A percentile compares a stretch with the other conserved stretches of the same genome.
These are phyloP conservation scores for Cryptosporidium sp. DNA, from an alignment of 169 alveolate genomes.

Conservation along the genomic window DNA sequence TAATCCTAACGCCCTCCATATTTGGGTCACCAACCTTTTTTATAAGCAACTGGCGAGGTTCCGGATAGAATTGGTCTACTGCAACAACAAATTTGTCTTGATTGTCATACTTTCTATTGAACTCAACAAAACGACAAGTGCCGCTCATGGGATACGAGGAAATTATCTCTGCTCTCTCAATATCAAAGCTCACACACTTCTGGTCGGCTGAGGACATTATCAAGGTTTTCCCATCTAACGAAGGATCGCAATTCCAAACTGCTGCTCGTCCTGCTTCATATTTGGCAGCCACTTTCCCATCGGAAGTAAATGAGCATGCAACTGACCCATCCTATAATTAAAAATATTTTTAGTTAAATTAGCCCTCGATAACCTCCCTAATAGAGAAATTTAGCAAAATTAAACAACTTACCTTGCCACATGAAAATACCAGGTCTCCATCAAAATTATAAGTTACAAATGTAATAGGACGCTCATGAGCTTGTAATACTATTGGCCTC, in stretches of 20 bases:
- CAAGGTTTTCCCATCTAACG: conserved; percentile 84
- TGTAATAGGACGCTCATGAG: conserved; percentile 91
- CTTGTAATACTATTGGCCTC: conserved; percentile 88
- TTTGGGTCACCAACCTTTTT: conserved; percentile 48
- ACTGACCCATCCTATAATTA: conserved; percentile 82
- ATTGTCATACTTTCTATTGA: conserved; percentile 85
- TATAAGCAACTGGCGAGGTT: conserved; percentile 73
- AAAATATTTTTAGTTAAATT: neutral
- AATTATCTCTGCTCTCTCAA: conserved; percentile 82
- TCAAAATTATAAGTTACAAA: conserved; percentile 89
- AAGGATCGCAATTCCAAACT: conserved; percentile 88
- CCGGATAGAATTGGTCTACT: conserved; percentile 85
- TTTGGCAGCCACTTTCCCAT: conserved; percentile 81
- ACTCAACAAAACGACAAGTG: conserved; percentile 86
- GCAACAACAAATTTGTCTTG: conserved; percentile 87
- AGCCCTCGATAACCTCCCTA: neutral
- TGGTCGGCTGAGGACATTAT: conserved; percentile 89
- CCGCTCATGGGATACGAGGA: conserved; percentile 58
- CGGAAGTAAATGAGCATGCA: conserved; percentile 59
- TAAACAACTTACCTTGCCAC: conserved; percentile 87
- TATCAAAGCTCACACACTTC: conserved; percentile 86
- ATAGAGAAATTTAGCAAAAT: neutral
- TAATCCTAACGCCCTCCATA: conserved; percentile 63
- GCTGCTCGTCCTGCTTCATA: conserved; percentile 91
- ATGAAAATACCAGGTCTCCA: conserved; percentile 90